These are phyloP conservation scores for Akebia trifoliata DNA, from an alignment of 164 flowering plant genomes.

Conservation along the genomic window DNA sequence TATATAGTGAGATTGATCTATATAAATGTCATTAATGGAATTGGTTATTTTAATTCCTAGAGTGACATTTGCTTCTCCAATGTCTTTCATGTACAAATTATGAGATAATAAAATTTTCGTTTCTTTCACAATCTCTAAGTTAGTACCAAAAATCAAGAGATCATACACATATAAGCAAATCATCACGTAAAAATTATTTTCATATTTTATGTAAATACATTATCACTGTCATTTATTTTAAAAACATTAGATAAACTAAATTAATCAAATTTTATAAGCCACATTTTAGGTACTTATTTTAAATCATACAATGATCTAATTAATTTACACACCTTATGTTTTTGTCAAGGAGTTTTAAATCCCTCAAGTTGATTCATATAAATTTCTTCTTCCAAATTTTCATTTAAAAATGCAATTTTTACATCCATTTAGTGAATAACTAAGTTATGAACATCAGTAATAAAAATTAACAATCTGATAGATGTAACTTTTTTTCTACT, in stretches of 20 bases:
- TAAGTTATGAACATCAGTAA: neutral
- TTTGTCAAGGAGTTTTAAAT: neutral
- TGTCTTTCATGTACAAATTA: neutral
- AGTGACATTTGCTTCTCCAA: neutral
- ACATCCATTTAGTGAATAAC: conserved; percentile 2
- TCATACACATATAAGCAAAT: conserved; percentile 8
- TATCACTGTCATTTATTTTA: conserved; percentile 2
- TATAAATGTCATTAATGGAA: neutral
- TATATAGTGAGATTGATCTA: conserved; percentile 2
- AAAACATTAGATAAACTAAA: neutral
- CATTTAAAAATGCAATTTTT: conserved; percentile 3
- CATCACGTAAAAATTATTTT: neutral
- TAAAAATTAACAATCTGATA: neutral
- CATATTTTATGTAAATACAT: neutral
- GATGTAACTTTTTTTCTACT: neutral
- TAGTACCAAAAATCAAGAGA: conserved; percentile 2
- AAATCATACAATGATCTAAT: neutral
- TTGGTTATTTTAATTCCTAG: no score
- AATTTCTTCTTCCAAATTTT: conserved; percentile 5
- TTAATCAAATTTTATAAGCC: neutral
- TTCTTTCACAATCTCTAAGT: neutral
- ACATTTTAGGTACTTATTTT: neutral
- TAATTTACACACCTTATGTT: neutral
- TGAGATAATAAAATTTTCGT: neutral
- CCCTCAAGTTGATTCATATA: neutral